Evolutionary conservation across 495 filamentous ascomycete species (phyloP), one percentile per base, ranked within the genome.

Genomic region (Opeltia flavorubescens): DNA sequence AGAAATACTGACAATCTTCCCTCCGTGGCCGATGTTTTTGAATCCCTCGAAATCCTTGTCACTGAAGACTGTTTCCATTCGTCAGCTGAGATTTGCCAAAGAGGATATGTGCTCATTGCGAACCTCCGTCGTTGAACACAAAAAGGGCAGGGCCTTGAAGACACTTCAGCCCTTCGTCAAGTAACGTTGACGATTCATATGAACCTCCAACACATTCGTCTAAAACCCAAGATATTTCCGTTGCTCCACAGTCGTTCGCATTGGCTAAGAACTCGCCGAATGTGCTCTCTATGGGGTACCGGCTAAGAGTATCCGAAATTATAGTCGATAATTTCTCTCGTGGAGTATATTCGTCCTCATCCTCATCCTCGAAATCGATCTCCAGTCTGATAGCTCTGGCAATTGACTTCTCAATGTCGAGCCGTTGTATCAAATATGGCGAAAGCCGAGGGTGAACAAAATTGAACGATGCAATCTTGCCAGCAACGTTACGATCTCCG

Each of bases 231-330:
- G 43, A 52, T 27, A 69, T 57, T 29, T 50, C 41, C 11, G 56
- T 57, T 1, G 66, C 61, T n/a, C 50, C 47, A 28, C 54, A 52
- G 36, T 69, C 66, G 36, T 69, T 64, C 3, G 66, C 66, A 47
- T 69, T 69, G 12, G 66, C 66, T 12, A 69, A 55, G 48, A 65
- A 69, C 46, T 69, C 66, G 15, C 55, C 60, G 45, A 69, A 69
- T 9, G 66, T 68, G 11, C 51, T 50, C 33, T 56, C 56, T 12
- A 63, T 48, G 2, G 53, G 49, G 39, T 69, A 69, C 24, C 66
- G 60, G 31, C 49, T 50, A 12, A 69, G 42, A 11, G 66, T 66
- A 46, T 68, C 66, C 20, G 40, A 44, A 38, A 69, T 69, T 1
- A 54, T 51, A 6, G 60, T 60, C 12, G 44, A 53, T 0, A 57